phyloP scores from a whole-genome alignment of 257 asterid genomes.

The Coffea eugenioides region DNA sequence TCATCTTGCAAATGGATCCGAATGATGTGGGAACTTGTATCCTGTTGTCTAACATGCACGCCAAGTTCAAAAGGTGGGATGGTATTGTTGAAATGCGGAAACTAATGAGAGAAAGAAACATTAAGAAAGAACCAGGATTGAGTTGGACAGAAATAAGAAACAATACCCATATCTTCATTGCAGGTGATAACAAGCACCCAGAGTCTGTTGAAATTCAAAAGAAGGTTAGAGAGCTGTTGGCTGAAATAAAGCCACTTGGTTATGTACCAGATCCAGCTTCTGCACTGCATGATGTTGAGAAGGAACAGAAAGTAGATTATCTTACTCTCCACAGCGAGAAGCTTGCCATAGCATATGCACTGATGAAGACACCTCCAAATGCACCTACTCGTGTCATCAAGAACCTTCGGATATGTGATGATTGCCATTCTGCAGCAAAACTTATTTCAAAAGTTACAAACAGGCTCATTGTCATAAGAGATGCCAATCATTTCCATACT shows the following conservation, averaged over 20 bases:
- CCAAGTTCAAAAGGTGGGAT: slow-evolving; percentile 81
- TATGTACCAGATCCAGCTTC: slow-evolving; percentile 54
- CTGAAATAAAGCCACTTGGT: slow-evolving; percentile 58
- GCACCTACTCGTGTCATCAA: slow-evolving; percentile 70
- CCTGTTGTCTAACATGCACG: slow-evolving; percentile 73
- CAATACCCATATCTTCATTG: slow-evolving; percentile 59
- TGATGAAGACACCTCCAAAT: slow-evolving; percentile 63
- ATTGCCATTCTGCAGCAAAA: slow-evolving; percentile 78
- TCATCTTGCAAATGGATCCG: slow-evolving; percentile 53
- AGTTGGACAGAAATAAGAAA: slow-evolving; percentile 86
- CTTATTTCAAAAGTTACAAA: slow-evolving; percentile 56
- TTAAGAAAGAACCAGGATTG: slow-evolving; percentile 89
- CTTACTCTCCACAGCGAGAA: slow-evolving; percentile 83
- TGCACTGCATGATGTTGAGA: slow-evolving; percentile 74
- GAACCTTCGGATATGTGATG: slow-evolving; percentile 82
- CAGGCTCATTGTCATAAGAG: slow-evolving; percentile 61
- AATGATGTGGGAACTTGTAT: slow-evolving; percentile 66
- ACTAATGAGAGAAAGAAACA: slow-evolving; percentile 54
- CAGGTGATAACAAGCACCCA: slow-evolving; percentile 55
- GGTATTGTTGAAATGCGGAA: slow-evolving; percentile 48
- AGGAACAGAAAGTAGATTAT: slow-evolving; percentile 69
- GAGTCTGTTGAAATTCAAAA: slow-evolving; percentile 55
- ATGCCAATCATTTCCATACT: slow-evolving; percentile 69
- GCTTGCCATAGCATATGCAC: slow-evolving; percentile 79
- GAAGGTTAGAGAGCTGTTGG: slow-evolving; percentile 53